Percentiles rank a stretch among this genome's conserved stretches.
phyloP scores from a whole-genome alignment of 176 grass and related monocot genomes.

The Ensete ventricosum region DNA sequence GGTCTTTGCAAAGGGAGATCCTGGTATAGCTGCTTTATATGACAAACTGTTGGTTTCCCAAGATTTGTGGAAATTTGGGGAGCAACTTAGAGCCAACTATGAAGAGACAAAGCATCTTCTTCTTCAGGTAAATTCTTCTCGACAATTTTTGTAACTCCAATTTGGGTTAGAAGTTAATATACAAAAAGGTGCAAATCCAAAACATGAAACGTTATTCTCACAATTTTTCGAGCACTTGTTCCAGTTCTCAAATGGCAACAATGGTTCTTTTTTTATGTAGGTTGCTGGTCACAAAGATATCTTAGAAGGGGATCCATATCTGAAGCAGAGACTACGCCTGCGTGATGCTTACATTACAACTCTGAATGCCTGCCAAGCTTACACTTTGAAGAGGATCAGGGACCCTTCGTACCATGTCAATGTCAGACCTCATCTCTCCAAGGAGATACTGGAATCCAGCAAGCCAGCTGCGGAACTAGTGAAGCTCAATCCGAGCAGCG shows the following conservation, averaged over 20 bases:
- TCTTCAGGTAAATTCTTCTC: constrained; percentile 19
- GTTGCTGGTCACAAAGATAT: constrained; percentile 88
- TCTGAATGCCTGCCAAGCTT: constrained; percentile 79
- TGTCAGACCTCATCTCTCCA: constrained; percentile 53
- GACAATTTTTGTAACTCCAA: not conserved
- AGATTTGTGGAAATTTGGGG: constrained; percentile 28
- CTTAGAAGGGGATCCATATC: constrained; percentile 78
- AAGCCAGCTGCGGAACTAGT: constrained; percentile 53
- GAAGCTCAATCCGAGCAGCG: constrained; percentile 69
- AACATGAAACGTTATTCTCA: too few relatives aligned
- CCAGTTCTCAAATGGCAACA: not conserved
- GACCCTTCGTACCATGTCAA: constrained; percentile 63
- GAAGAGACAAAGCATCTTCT: constrained; percentile 31
- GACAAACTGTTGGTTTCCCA: constrained; percentile 50
- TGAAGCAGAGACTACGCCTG: constrained; percentile 72
- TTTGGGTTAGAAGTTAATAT: not conserved
- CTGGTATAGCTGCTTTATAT: constrained; percentile 82
- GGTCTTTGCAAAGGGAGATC: constrained; percentile 96
- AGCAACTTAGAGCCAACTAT: constrained; percentile 24
- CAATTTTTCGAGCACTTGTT: not conserved
- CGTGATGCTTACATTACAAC: constrained; percentile 84
- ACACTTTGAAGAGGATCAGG: constrained; percentile 72
- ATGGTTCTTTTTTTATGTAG: constrained; percentile 19
- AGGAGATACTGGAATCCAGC: constrained; percentile 42
- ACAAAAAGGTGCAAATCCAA: too few relatives aligned